phyloP scores from a whole-genome alignment of 129 eudicot genomes.

The Centrapalus pauciflorus region DNA sequence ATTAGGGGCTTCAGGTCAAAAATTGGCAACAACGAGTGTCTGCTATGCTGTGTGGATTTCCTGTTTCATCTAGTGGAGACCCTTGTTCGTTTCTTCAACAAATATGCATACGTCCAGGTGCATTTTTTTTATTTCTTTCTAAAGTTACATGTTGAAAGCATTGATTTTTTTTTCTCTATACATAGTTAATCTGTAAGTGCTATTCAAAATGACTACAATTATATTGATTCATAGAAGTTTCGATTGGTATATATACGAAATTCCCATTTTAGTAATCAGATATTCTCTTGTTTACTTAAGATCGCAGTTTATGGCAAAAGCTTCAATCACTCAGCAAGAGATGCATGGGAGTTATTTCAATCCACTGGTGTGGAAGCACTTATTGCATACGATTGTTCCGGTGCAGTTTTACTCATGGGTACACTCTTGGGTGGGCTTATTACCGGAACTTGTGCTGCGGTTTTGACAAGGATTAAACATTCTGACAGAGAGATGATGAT shows the following conservation, averaged over 20 bases:
- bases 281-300: slow-evolving; percentile 38
- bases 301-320: slow-evolving; percentile 92
- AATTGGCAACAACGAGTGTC: slow-evolving; percentile 90
- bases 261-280: no score
- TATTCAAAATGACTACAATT: background rate
- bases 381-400: slow-evolving; percentile 91
- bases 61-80: slow-evolving; percentile 94
- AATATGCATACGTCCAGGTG: slow-evolving; percentile 98
- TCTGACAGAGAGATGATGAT: slow-evolving; percentile 77
- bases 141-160: background rate
- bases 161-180: background rate
- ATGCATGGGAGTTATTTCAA: slow-evolving; percentile 98
- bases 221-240: background rate
- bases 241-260: background rate
- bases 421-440: slow-evolving; percentile 87
- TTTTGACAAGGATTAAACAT: slow-evolving; percentile 60
- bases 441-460: slow-evolving; percentile 77
- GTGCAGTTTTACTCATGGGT: slow-evolving; percentile 94
- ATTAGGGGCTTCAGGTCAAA: slow-evolving; percentile 93
- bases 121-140: background rate
- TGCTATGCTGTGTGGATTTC: slow-evolving; percentile 89
- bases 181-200: no score
- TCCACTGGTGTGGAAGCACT: slow-evolving; percentile 99
- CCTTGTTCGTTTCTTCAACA: slow-evolving; percentile 93
- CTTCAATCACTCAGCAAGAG: slow-evolving; percentile 96